Evolutionary conservation across 73 alveolate genomes (phyloP).

Genomic region (Halteria grandinella): DNA sequence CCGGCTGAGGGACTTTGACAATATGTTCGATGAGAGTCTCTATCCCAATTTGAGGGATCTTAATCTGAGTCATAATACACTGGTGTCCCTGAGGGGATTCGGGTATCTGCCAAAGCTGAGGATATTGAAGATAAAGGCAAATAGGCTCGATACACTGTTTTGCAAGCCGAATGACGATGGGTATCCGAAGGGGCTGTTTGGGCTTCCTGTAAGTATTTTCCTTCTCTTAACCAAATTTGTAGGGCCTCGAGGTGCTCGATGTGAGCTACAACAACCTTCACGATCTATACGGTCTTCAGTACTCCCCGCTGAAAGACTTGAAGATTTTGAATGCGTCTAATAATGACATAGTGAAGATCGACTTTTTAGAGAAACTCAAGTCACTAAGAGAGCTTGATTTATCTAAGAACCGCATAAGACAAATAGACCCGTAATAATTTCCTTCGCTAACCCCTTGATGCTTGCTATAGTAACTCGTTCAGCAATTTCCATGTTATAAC

Average conservation of each 20-base stretch:
- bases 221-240: not conserved
- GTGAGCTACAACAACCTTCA: slow-evolving; percentile 70
- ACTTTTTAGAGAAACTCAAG: slow-evolving; percentile 71
- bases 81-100: slow-evolving; percentile 72
- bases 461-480: slow-evolving; percentile 46
- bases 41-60: slow-evolving; percentile 79
- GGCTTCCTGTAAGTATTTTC: slow-evolving; percentile 60
- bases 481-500: slow-evolving; percentile 47
- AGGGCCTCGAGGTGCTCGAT: slow-evolving; percentile 75
- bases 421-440: slow-evolving; percentile 65
- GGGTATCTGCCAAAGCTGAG: slow-evolving; percentile 80
- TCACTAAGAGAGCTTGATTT: slow-evolving; percentile 80
- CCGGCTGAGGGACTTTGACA: slow-evolving; percentile 82
- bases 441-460: too few relatives aligned
- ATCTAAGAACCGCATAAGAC: slow-evolving; percentile 71
- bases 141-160: slow-evolving; percentile 77
- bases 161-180: slow-evolving; percentile 72
- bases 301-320: slow-evolving; percentile 73
- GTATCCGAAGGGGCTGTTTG: slow-evolving; percentile 72
- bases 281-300: slow-evolving; percentile 79
- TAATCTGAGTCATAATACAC: slow-evolving; percentile 71
- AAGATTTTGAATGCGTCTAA: slow-evolving; percentile 76
- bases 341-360: slow-evolving; percentile 78
- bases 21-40: slow-evolving; percentile 75
- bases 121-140: slow-evolving; percentile 62